These are phyloP conservation scores for Trichoderma lentiforme DNA, from an alignment of 2,329 filamentous ascomycete species.

Conservation along the genomic window DNA sequence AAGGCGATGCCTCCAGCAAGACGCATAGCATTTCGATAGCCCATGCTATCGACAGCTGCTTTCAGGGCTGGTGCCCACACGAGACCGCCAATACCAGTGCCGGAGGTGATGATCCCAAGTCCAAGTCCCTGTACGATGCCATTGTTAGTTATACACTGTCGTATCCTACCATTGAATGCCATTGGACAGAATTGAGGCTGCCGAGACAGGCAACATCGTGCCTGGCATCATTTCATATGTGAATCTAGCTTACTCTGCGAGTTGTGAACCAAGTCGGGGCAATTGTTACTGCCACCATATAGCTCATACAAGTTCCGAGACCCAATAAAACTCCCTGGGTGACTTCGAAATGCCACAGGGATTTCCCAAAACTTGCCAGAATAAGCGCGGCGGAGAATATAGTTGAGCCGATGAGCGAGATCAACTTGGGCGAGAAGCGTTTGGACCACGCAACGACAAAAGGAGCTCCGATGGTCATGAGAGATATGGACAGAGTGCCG, in stretches of 20 bases:
- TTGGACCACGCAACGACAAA: slow-evolving; percentile 10
- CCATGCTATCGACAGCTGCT: background rate
- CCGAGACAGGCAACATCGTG: too few relatives aligned
- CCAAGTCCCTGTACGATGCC: background rate
- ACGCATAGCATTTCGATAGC: background rate
- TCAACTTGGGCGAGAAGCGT: background rate
- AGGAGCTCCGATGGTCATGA: slow-evolving; percentile 7
- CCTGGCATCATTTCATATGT: too few relatives aligned
- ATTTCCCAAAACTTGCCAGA: background rate
- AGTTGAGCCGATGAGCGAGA: background rate
- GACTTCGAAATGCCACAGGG: slow-evolving; percentile 11
- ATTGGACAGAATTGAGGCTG: too few relatives aligned
- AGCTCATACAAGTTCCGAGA: background rate
- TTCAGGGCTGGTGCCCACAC: slow-evolving; percentile 9
- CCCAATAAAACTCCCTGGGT: background rate
- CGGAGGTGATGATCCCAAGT: slow-evolving; percentile 5
- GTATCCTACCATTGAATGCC: too few relatives aligned
- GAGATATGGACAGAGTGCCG: background rate
- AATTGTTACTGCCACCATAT: slow-evolving; percentile 7
- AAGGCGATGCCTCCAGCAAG: slow-evolving; percentile 6
- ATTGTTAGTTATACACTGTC: too few relatives aligned
- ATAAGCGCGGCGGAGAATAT: background rate
- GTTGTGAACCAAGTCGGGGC: background rate
- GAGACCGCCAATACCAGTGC: background rate
- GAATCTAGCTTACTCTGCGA: background rate